These are phyloP conservation scores for Xylariaceae sp. DNA, from an alignment of 2,329 filamentous ascomycete species.

Conservation along the genomic window DNA sequence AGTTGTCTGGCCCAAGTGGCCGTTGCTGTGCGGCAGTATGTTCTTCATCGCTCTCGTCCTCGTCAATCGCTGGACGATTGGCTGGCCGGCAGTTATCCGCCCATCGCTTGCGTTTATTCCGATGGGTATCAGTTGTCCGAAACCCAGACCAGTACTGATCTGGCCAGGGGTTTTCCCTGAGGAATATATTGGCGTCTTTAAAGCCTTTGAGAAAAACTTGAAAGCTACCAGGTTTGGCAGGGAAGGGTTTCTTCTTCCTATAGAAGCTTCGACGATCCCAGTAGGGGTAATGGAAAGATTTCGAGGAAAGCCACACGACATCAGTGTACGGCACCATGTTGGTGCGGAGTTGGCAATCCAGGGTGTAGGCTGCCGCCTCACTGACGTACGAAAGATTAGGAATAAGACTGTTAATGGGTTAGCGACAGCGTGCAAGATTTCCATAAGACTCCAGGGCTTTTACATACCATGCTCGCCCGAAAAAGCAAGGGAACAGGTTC, in stretches of 20 bases:
- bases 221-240: slow-evolving; percentile 90
- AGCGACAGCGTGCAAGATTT: background rate
- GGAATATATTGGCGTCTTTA: slow-evolving; percentile 93
- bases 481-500: slow-evolving; percentile 96
- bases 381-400: slow-evolving; percentile 97
- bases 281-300: slow-evolving; percentile 97
- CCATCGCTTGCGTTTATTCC: slow-evolving; percentile 69
- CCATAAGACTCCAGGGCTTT: background rate
- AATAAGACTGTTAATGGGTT: slow-evolving; percentile 60
- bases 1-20: slow-evolving; percentile 49
- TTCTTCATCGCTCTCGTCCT: slow-evolving; percentile 50
- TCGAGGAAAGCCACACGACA: slow-evolving; percentile 89
- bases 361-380: slow-evolving; percentile 92
- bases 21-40: slow-evolving; percentile 32
- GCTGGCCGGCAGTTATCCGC: slow-evolving; percentile 74
- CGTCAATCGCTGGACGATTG: slow-evolving; percentile 34
- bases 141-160: slow-evolving; percentile 76
- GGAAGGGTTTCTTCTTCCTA: slow-evolving; percentile 79
- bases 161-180: slow-evolving; percentile 94
- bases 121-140: slow-evolving; percentile 62
- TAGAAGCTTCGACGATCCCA: slow-evolving; percentile 91
- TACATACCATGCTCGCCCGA: slow-evolving; percentile 77
- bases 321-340: slow-evolving; percentile 95
- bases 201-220: slow-evolving; percentile 96
- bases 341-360: slow-evolving; percentile 85